These are phyloP conservation scores for Rickenella mellea DNA, from an alignment of 768 basidiomycete species.

Conservation along the genomic window DNA sequence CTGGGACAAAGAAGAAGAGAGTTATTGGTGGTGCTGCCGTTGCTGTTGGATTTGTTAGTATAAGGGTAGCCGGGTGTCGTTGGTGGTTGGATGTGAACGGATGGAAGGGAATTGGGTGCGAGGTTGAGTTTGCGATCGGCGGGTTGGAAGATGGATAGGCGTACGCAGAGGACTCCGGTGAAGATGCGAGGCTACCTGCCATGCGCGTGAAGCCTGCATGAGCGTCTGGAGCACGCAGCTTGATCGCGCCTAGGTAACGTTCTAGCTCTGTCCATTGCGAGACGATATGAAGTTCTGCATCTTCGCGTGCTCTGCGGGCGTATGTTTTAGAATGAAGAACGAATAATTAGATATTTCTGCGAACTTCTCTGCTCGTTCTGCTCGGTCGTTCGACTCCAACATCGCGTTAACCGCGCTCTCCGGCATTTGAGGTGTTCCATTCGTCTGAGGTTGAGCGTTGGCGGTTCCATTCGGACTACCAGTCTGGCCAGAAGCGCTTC, in stretches of 20 bases:
- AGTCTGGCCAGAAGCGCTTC: slow-evolving; percentile 9
- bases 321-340: too few species aligned
- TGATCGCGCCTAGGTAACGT: slow-evolving; percentile 33
- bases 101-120: slow-evolving; percentile 5
- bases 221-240: slow-evolving; percentile 38
- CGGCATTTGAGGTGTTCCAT: slow-evolving; percentile 12
- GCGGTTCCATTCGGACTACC: too few species aligned
- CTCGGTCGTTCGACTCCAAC: slow-evolving; percentile 38
- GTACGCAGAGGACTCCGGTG: slow-evolving; percentile 12
- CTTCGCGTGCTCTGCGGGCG: slow-evolving; percentile 51
- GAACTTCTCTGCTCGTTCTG: slow-evolving; percentile 39
- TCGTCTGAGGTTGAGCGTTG: slow-evolving; percentile 9
- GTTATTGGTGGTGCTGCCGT: neutral
- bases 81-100: neutral
- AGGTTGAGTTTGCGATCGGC: slow-evolving; percentile 10
- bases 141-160: neutral
- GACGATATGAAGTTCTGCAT: slow-evolving; percentile 38
- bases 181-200: slow-evolving; percentile 29
- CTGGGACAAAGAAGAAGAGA: slow-evolving; percentile 8
- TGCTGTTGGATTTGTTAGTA: too few species aligned
- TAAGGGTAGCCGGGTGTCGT: too few species aligned
- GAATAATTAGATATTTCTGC: too few species aligned
- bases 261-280: slow-evolving; percentile 45
- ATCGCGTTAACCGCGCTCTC: slow-evolving; percentile 27
- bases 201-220: slow-evolving; percentile 36